Conservation (phyloP, 2,329 filamentous ascomycete genomes). For the Xylariaceae sp. region DNA sequence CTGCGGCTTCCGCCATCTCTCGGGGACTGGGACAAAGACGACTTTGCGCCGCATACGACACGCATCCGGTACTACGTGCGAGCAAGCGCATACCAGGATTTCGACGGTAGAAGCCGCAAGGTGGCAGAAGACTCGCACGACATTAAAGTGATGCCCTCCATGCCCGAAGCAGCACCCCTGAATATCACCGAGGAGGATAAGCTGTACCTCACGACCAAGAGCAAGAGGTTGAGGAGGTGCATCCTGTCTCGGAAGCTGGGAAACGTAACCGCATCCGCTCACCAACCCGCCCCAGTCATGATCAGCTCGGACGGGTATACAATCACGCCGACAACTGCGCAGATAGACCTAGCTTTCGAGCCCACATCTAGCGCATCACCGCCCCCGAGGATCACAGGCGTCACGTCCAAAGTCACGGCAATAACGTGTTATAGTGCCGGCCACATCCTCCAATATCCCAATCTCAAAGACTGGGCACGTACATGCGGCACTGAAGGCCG, state of each 20-base stretch:
- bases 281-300: slow-evolving; percentile 47
- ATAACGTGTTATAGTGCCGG: slow-evolving; percentile 50
- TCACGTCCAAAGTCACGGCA: slow-evolving; percentile 49
- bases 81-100: slow-evolving; percentile 37
- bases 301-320: slow-evolving; percentile 47
- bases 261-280: slow-evolving; percentile 42
- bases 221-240: slow-evolving; percentile 51
- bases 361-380: slow-evolving; percentile 40
- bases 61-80: slow-evolving; percentile 51
- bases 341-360: slow-evolving; percentile 46
- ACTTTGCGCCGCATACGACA: slow-evolving; percentile 53
- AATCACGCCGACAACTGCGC: slow-evolving; percentile 41
- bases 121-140: slow-evolving; percentile 41
- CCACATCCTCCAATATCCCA: slow-evolving; percentile 46
- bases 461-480: slow-evolving; percentile 44
- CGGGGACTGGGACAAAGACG: slow-evolving; percentile 50
- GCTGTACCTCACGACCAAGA: slow-evolving; percentile 47
- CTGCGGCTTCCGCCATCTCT: slow-evolving; percentile 51
- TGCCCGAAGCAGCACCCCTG: slow-evolving; percentile 49
- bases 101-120: slow-evolving; percentile 26
- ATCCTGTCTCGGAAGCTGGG: slow-evolving; percentile 51
- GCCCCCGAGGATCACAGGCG: slow-evolving; percentile 46
- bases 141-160: slow-evolving; percentile 51
- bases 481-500: slow-evolving; percentile 40
- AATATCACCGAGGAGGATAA: slow-evolving; percentile 45